A percentile compares a stretch with the other conserved stretches of the same genome.
Conservation (phyloP, 352 stramenopile genomes). For the Globisporangium nodosum region DNA sequence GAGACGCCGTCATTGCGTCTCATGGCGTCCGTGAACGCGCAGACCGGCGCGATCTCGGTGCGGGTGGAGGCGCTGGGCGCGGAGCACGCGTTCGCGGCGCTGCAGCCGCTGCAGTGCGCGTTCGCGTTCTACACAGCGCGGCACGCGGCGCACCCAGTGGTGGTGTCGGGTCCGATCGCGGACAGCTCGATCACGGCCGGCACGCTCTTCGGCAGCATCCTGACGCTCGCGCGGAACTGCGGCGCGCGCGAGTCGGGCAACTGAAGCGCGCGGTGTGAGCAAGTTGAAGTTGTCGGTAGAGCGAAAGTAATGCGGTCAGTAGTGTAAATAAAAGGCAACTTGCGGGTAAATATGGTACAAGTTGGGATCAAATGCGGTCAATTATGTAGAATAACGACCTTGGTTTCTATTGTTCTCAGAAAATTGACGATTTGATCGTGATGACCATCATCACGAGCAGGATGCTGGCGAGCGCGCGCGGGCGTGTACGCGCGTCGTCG, state of each 20-base stretch:
- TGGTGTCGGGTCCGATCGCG: conserved; percentile 76
- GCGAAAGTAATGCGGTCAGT: not conserved
- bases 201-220: conserved; percentile 71
- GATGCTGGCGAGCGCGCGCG: too few species aligned
- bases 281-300: not conserved
- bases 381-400: too few species aligned
- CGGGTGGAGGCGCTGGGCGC: conserved; percentile 32
- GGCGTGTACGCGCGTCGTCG: too few species aligned
- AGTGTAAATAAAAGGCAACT: not conserved
- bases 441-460: too few species aligned
- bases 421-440: too few species aligned
- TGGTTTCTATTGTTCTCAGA: too few species aligned
- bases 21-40: conserved; percentile 48
- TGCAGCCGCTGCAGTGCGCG: conserved; percentile 61
- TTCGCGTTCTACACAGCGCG: conserved; percentile 79
- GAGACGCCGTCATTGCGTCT: conserved; percentile 38
- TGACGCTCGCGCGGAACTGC: conserved; percentile 69
- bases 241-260: conserved; percentile 36
- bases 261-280: not conserved
- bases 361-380: too few species aligned
- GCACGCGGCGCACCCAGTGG: conserved; percentile 66
- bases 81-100: conserved; percentile 51
- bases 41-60: conserved; percentile 42
- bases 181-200: conserved; percentile 71
- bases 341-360: too few species aligned